Percentiles rank a stretch among this genome's conserved stretches.
Evolutionary conservation across 2,329 filamentous ascomycete species (phyloP).

Genomic region (Ophiostoma tasmaniense): DNA sequence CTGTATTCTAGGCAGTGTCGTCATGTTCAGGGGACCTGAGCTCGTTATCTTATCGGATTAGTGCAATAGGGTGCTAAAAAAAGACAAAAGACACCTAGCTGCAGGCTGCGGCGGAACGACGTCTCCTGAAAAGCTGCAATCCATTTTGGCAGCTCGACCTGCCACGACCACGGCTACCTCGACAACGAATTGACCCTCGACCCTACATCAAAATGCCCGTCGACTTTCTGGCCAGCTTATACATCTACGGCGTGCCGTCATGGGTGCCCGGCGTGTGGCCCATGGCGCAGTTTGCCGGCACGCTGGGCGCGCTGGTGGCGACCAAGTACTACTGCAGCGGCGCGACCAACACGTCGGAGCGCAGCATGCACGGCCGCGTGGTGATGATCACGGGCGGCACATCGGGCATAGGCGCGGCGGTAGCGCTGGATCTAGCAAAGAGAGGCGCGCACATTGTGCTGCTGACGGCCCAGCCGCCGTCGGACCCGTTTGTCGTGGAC

Average conservation of each 20-base stretch:
- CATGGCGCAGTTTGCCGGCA: constrained; percentile 33
- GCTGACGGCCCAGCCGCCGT: constrained; percentile 70
- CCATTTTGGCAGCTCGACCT: neutral
- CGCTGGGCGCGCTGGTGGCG: constrained; percentile 34
- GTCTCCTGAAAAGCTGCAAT: neutral
- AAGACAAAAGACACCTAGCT: constrained; percentile 8
- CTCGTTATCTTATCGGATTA: constrained; percentile 11
- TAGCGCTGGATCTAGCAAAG: constrained; percentile 63
- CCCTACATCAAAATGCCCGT: constrained; percentile 38
- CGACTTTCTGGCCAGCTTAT: constrained; percentile 39
- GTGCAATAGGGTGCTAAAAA: constrained; percentile 6
- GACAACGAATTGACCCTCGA: too few relatives aligned
- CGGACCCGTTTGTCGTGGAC: constrained; percentile 83
- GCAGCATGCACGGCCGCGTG: constrained; percentile 87
- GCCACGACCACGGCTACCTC: neutral
- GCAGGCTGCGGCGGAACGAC: neutral
- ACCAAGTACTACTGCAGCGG: constrained; percentile 73
- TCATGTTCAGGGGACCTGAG: constrained; percentile 10
- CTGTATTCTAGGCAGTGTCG: constrained; percentile 8
- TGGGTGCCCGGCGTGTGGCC: constrained; percentile 38
- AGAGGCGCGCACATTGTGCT: constrained; percentile 87
- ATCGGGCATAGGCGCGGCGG: constrained; percentile 76
- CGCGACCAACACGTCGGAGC: constrained; percentile 62
- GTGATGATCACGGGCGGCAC: constrained; percentile 92
- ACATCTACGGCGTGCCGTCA: constrained; percentile 41